A percentile compares a stretch with the other conserved stretches of the same genome.
phyloP scores from a whole-genome alignment of 345 rosid species.

The Pistacia vera region DNA sequence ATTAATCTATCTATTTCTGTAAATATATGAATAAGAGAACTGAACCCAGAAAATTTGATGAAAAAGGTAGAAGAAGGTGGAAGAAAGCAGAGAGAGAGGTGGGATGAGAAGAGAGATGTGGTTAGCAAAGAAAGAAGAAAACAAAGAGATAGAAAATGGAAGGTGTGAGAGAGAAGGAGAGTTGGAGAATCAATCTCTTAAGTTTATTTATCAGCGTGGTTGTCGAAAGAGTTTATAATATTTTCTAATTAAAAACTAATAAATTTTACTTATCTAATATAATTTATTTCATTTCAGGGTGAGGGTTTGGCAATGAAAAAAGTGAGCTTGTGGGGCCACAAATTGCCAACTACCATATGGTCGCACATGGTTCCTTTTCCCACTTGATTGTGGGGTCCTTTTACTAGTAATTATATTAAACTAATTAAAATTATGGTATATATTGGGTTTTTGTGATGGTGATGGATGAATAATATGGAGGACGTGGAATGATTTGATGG shows the following conservation, averaged over 20 bases:
- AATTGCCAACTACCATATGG: conserved; percentile 69
- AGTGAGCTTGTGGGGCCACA: conserved; percentile 36
- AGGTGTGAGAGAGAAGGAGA: conserved; percentile 44
- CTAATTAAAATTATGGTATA: neutral
- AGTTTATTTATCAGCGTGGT: too few relatives aligned
- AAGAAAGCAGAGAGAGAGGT: conserved; percentile 2
- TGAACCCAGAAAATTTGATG: too few relatives aligned
- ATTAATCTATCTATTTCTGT: too few relatives aligned
- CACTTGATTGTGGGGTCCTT: conserved; percentile 38
- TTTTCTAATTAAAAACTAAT: too few relatives aligned
- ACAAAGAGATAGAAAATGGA: conserved; percentile 33
- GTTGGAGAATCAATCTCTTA: conserved; percentile 22
- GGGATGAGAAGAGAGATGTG: conserved; percentile 19
- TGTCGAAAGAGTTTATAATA: too few relatives aligned
- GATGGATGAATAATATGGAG: neutral
- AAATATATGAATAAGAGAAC: too few relatives aligned
- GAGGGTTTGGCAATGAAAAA: conserved; percentile 20
- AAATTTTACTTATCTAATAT: neutral
- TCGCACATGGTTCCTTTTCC: conserved; percentile 65
- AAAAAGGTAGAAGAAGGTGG: conserved; percentile 10
- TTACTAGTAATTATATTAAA: neutral
- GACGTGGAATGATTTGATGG: conserved; percentile 19
- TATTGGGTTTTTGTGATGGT: neutral
- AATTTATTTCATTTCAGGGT: conserved; percentile 23
- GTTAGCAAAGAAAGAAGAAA: neutral